Conservation (phyloP, 164 flowering plant species). For the Echeveria elegans region DNA sequence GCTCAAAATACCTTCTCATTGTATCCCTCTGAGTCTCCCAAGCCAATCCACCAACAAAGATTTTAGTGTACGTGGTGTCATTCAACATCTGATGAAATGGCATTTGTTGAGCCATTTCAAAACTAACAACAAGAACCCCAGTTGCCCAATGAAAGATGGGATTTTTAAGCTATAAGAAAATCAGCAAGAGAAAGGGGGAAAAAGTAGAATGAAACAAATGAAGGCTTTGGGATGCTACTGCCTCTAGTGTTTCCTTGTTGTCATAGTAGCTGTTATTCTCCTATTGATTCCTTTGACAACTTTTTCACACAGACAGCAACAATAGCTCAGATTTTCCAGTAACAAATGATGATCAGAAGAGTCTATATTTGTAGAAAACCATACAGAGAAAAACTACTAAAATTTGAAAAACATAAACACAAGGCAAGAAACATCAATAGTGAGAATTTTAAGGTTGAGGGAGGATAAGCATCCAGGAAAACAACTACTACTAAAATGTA, state of each 20-base stretch:
- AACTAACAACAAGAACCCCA: background rate
- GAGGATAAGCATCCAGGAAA: background rate
- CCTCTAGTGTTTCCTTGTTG: slow-evolving; percentile 12
- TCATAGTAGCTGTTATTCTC: slow-evolving; percentile 16
- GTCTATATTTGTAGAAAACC: background rate
- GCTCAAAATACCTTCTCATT: slow-evolving; percentile 6
- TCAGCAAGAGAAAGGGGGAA: slow-evolving; percentile 7
- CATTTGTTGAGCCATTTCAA: slow-evolving; percentile 44
- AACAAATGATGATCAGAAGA: slow-evolving; percentile 6
- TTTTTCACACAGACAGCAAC: slow-evolving; percentile 17
- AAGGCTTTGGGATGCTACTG: background rate
- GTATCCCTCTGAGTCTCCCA: slow-evolving; percentile 61
- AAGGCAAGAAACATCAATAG: background rate
- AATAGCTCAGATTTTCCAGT: slow-evolving; percentile 28
- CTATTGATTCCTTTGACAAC: slow-evolving; percentile 12
- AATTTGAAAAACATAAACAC: background rate
- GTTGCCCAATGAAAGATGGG: slow-evolving; percentile 1
- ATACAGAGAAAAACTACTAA: slow-evolving; percentile 9
- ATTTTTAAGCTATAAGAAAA: background rate
- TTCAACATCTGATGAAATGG: slow-evolving; percentile 46
- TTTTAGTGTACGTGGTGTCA: slow-evolving; percentile 89
- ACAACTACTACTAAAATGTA: background rate
- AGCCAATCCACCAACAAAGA: slow-evolving; percentile 74
- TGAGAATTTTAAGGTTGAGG: background rate
- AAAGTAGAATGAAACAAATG: slow-evolving; percentile 4